Conservation (phyloP, 257 asterid genomes). For the Gentiana macrophylla region DNA sequence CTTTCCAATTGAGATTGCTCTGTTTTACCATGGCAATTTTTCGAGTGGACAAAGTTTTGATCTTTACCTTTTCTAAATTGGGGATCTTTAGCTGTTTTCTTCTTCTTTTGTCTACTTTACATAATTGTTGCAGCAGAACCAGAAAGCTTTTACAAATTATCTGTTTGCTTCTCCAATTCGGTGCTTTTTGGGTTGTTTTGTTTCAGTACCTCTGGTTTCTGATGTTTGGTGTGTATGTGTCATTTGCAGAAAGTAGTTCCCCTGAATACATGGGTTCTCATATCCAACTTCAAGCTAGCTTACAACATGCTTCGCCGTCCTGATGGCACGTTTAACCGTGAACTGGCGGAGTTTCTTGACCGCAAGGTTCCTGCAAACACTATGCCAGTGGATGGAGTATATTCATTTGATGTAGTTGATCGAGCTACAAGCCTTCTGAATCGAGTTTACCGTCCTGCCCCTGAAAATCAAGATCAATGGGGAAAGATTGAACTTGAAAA, state of each 20-base stretch:
- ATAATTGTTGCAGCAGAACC: too few species aligned
- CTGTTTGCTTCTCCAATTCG: too few species aligned
- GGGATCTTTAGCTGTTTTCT: too few species aligned
- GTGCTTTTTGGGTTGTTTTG: too few species aligned
- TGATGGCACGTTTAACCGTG: constrained; percentile 83
- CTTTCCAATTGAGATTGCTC: too few species aligned
- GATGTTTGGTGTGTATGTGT: background rate
- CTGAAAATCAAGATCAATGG: constrained; percentile 21
- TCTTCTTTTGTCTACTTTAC: too few species aligned
- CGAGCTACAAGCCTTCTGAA: constrained; percentile 54
- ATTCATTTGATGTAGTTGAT: constrained; percentile 64
- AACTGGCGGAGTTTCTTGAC: constrained; percentile 62
- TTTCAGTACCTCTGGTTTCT: too few species aligned
- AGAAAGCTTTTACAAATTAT: too few species aligned
- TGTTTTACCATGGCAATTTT: too few species aligned
- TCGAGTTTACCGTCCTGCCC: constrained; percentile 46
- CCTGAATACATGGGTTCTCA: constrained; percentile 75
- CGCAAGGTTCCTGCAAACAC: constrained; percentile 72
- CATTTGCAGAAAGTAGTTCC: constrained; percentile 67
- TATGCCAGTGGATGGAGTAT: constrained; percentile 59
- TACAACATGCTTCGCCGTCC: constrained; percentile 74
- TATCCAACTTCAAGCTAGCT: constrained; percentile 75
- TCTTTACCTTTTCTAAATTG: too few species aligned
- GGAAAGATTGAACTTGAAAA: constrained; percentile 40
- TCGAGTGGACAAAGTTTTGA: too few species aligned